A percentile compares a stretch with the other conserved stretches of the same genome.
Conservation (phyloP, 805 yeast genomes). For the Myxozyma lipomycoides region DNA sequence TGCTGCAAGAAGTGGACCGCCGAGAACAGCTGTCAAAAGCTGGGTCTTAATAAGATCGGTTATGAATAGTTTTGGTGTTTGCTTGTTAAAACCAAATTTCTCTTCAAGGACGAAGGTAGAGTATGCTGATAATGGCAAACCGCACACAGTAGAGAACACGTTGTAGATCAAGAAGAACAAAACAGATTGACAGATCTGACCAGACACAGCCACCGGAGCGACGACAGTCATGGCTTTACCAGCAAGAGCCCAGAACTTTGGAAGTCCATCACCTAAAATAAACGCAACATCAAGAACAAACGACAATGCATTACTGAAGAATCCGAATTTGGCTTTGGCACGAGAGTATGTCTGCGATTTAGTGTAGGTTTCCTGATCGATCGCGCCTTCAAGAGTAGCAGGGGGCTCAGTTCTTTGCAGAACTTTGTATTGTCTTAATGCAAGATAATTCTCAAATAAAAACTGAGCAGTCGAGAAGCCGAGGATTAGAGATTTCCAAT, state of each 20-base stretch:
- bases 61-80: slow-evolving; percentile 67
- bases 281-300: slow-evolving; percentile 55
- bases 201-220: slow-evolving; percentile 41
- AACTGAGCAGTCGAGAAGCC: slow-evolving; percentile 74
- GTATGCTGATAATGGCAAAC: slow-evolving; percentile 70
- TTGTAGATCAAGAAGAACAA: slow-evolving; percentile 55
- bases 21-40: slow-evolving; percentile 52
- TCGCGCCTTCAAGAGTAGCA: slow-evolving; percentile 59
- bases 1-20: slow-evolving; percentile 68
- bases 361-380: slow-evolving; percentile 66
- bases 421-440: slow-evolving; percentile 71
- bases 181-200: slow-evolving; percentile 68
- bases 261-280: slow-evolving; percentile 59
- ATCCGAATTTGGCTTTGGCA: slow-evolving; percentile 69
- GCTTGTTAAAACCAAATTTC: slow-evolving; percentile 87
- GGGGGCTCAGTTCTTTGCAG: slow-evolving; percentile 60
- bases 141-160: slow-evolving; percentile 48
- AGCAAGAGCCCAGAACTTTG: slow-evolving; percentile 56
- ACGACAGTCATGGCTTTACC: slow-evolving; percentile 38
- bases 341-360: slow-evolving; percentile 75
- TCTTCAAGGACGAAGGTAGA: slow-evolving; percentile 86
- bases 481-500: slow-evolving; percentile 75
- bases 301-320: slow-evolving; percentile 50
- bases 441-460: slow-evolving; percentile 67
- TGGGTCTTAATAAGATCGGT: slow-evolving; percentile 64